Evolutionary conservation across 495 filamentous ascomycete genomes (phyloP).

Genomic region (Delitschia confertaspora): DNA sequence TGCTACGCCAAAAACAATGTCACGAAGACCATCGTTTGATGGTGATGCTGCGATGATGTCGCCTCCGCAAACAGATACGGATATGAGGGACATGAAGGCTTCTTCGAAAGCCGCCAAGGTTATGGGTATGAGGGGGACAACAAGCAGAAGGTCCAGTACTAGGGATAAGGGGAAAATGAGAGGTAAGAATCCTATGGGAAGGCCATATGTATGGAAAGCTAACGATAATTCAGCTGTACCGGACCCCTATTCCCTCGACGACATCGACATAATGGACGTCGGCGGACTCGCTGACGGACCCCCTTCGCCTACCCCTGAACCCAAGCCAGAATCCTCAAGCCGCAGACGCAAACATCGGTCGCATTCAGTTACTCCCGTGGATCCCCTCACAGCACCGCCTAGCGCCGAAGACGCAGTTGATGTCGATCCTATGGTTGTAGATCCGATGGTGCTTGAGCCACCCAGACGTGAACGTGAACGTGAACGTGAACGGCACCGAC

Average conservation of each 20-base stretch:
- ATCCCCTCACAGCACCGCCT: constrained; percentile 25
- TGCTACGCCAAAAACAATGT: constrained; percentile 28
- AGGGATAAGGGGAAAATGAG: constrained; percentile 32
- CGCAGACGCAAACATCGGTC: constrained; percentile 24
- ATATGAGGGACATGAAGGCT: constrained; percentile 37
- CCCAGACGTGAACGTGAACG: constrained; percentile 18
- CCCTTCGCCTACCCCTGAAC: constrained; percentile 20
- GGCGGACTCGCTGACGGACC: constrained; percentile 36
- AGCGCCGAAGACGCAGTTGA: constrained; percentile 27
- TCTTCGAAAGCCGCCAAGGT: constrained; percentile 51
- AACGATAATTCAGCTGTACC: constrained; percentile 37
- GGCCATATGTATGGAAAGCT: constrained; percentile 8
- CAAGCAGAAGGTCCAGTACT: constrained; percentile 22
- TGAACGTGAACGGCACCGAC: constrained; percentile 4
- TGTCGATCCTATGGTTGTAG: constrained; percentile 19
- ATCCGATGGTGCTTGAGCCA: constrained; percentile 9
- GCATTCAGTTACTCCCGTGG: constrained; percentile 8
- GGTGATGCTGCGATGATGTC: constrained; percentile 44
- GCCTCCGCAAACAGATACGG: constrained; percentile 43
- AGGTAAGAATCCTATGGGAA: constrained; percentile 21
- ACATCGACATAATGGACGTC: constrained; percentile 45
- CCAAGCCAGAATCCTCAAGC: constrained; percentile 16
- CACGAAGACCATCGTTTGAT: constrained; percentile 42
- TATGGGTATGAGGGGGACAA: constrained; percentile 42
- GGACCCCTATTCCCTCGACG: constrained; percentile 53